phyloP scores from a whole-genome alignment of 805 yeast genomes.

The Candida pini region DNA sequence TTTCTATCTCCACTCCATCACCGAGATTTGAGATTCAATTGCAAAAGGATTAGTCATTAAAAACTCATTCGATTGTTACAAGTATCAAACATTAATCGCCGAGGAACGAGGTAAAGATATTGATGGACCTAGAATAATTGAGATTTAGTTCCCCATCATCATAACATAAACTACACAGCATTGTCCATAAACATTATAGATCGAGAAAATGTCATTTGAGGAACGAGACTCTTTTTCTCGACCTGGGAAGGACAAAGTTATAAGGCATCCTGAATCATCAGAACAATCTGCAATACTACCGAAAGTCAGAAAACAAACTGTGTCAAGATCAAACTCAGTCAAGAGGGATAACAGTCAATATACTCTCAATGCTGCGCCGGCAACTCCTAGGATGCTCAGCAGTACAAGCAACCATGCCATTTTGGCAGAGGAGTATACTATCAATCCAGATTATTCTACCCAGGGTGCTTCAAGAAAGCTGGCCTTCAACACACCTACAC shows the following conservation, averaged over 20 bases:
- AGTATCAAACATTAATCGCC: no score
- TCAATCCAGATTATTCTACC: conserved; percentile 15
- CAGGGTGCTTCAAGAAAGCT: conserved; percentile 18
- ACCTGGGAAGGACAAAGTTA: no score
- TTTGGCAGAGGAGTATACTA: conserved; percentile 20
- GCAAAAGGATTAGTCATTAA: no score
- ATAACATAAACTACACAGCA: no score
- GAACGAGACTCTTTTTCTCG: background rate
- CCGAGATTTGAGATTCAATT: no score
- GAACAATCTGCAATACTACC: conserved; percentile 15
- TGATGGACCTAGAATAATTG: no score
- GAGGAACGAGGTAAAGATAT: no score
- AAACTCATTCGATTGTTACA: no score
- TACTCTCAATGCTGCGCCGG: conserved; percentile 41
- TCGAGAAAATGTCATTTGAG: no score
- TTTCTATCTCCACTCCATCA: no score
- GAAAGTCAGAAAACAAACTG: conserved; percentile 17
- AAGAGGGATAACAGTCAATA: conserved; percentile 8
- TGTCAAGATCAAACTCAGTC: conserved; percentile 18
- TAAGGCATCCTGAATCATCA: background rate
- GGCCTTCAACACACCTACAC: conserved; percentile 12
- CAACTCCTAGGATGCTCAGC: conserved; percentile 66
- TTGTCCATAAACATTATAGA: no score
- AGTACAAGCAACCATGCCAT: conserved; percentile 37
- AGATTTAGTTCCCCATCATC: no score